phyloP scores from a whole-genome alignment of 2,329 filamentous ascomycete species.

The Cladosporium sp. region DNA sequence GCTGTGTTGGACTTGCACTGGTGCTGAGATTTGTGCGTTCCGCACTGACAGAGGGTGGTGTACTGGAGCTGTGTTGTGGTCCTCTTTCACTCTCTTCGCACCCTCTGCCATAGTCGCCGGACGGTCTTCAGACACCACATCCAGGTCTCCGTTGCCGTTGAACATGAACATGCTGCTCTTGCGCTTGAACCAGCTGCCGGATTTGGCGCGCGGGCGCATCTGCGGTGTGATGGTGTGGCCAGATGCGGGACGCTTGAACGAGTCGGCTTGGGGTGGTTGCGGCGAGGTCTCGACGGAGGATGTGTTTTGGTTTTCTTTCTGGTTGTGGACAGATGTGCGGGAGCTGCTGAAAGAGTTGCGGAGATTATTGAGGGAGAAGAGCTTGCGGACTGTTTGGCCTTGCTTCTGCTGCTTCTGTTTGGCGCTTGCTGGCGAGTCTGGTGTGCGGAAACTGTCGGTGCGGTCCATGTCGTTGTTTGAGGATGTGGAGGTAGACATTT shows the following conservation, averaged over 20 bases:
- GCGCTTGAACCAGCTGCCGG: constrained; percentile 38
- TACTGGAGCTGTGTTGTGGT: neutral
- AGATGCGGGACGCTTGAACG: constrained; percentile 14
- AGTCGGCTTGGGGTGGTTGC: constrained; percentile 12
- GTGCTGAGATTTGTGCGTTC: neutral
- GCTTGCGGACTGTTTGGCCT: constrained; percentile 25
- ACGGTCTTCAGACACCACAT: constrained; percentile 29
- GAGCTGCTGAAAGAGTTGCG: constrained; percentile 39
- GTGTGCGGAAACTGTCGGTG: constrained; percentile 28
- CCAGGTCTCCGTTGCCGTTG: constrained; percentile 29
- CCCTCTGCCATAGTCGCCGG: constrained; percentile 28
- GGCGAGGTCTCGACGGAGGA: constrained; percentile 18
- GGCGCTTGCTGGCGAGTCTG: constrained; percentile 25
- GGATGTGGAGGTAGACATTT: constrained; percentile 20
- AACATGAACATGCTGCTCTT: constrained; percentile 36
- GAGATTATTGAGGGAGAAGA: constrained; percentile 36
- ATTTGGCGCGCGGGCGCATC: constrained; percentile 15
- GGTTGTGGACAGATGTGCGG: constrained; percentile 32
- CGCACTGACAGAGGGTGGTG: neutral
- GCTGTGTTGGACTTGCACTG: neutral
- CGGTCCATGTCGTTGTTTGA: constrained; percentile 23
- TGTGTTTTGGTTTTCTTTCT: neutral
- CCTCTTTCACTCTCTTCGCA: constrained; percentile 20
- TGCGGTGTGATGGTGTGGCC: constrained; percentile 8
- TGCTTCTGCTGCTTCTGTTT: constrained; percentile 20